Evolutionary conservation across 108 stramenopile species (phyloP).

Genomic region (Pseudonitzschia pungens): DNA sequence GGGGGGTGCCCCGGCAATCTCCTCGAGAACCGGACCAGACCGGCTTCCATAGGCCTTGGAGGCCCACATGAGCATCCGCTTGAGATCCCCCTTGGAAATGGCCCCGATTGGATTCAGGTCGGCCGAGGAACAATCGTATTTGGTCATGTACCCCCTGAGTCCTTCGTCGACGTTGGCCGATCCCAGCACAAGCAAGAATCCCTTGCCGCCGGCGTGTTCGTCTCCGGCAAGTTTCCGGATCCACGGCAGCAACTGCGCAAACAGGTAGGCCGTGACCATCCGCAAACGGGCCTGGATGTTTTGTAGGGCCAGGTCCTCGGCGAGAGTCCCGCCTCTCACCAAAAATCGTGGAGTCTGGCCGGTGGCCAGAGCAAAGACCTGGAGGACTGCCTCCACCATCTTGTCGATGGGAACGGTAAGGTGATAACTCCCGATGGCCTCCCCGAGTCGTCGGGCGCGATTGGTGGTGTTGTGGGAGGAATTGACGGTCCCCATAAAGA

Average conservation of each 20-base stretch:
- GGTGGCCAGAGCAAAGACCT: slow-evolving; percentile 80
- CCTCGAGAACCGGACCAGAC: slow-evolving; percentile 55
- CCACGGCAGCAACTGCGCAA: slow-evolving; percentile 98
- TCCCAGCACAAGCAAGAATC: slow-evolving; percentile 96
- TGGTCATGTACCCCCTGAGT: slow-evolving; percentile 98
- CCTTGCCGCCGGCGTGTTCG: slow-evolving; percentile 22
- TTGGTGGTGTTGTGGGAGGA: slow-evolving; percentile 78
- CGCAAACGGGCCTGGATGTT: slow-evolving; percentile 98
- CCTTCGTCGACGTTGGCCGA: slow-evolving; percentile 99
- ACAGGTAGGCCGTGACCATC: slow-evolving; percentile 97
- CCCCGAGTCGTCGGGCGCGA: slow-evolving; percentile 84
- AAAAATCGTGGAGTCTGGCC: slow-evolving; percentile 81
- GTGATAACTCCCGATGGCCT: slow-evolving; percentile 92
- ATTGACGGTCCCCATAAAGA: slow-evolving; percentile 96
- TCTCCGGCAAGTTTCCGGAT: slow-evolving; percentile 56
- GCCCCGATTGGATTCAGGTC: slow-evolving; percentile 99
- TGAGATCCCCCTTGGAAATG: slow-evolving; percentile 92
- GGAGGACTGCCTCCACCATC: slow-evolving; percentile 84
- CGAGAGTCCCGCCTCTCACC: slow-evolving; percentile 75
- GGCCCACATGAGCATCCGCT: slow-evolving; percentile 81
- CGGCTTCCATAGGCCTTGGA: slow-evolving; percentile 53
- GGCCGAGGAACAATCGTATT: slow-evolving; percentile 98
- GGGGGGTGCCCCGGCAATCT: slow-evolving; percentile 93
- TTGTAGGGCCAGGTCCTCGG: slow-evolving; percentile 97
- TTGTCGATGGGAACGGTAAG: slow-evolving; percentile 88